Evolutionary conservation across 1,284 basidiomycete genomes (phyloP).

Genomic region (Ceratobasidium sp.): DNA sequence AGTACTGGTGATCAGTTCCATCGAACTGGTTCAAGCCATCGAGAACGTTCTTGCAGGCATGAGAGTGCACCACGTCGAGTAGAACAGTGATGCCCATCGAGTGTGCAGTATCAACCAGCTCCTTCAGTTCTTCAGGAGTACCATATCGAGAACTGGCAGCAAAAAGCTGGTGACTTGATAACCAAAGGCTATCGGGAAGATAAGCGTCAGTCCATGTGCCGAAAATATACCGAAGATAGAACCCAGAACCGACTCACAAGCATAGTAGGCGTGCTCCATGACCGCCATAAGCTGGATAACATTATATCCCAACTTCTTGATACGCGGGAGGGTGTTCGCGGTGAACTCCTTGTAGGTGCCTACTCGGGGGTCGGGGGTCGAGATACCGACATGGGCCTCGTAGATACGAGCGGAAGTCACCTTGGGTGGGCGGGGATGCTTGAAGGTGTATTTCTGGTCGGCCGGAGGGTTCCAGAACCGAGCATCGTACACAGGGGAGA

Average conservation of each 20-base stretch:
- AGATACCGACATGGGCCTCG: slow-evolving; percentile 98
- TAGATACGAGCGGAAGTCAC: slow-evolving; percentile 86
- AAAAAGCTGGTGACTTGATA: slow-evolving; percentile 98
- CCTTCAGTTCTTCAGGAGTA: slow-evolving; percentile 93
- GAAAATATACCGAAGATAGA: slow-evolving; percentile 2
- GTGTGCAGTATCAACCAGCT: slow-evolving; percentile 94
- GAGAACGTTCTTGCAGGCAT: slow-evolving; percentile 96
- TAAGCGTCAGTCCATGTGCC: slow-evolving; percentile 21
- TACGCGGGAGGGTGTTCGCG: slow-evolving; percentile 81
- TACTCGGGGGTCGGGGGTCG: slow-evolving; percentile 84
- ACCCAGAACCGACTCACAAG: slow-evolving; percentile 66
- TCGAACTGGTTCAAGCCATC: slow-evolving; percentile 97
- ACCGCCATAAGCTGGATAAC: slow-evolving; percentile 97
- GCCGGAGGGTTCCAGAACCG: slow-evolving; percentile 97
- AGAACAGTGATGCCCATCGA: slow-evolving; percentile 91
- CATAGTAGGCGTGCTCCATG: slow-evolving; percentile 99
- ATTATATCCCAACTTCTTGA: slow-evolving; percentile 93
- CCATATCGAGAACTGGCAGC: slow-evolving; percentile 96
- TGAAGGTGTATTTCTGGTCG: slow-evolving; percentile 79
- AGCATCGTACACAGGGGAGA: slow-evolving; percentile 93
- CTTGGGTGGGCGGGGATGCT: slow-evolving; percentile 73
- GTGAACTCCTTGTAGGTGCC: slow-evolving; percentile 98
- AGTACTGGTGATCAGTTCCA: slow-evolving; percentile 95
- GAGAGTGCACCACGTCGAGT: slow-evolving; percentile 96
- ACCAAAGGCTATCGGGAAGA: slow-evolving; percentile 75